Conservation (phyloP, 495 filamentous ascomycete genomes). For the Trichoderma asperelloides region DNA sequence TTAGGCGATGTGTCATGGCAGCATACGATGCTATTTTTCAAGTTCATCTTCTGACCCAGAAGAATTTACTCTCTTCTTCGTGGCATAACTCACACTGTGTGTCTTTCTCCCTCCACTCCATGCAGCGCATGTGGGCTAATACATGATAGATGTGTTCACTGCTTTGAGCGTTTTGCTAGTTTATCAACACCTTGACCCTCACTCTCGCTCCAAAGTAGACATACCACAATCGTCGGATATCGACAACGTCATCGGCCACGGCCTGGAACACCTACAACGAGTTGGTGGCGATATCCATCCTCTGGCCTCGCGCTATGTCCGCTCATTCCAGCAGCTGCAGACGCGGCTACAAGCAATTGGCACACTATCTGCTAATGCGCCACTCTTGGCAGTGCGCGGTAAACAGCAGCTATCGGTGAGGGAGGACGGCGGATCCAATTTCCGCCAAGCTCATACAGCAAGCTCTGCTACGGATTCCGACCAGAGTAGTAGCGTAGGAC, state of each 20-base stretch:
- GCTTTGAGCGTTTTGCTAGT: conserved; percentile 9
- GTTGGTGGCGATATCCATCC: conserved; percentile 12
- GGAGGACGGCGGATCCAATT: background rate
- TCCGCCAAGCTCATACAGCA: background rate
- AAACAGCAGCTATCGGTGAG: background rate
- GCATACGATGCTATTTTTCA: conserved; percentile 8
- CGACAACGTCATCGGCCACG: conserved; percentile 9
- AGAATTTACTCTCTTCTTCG: conserved; percentile 5
- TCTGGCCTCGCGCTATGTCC: conserved; percentile 11
- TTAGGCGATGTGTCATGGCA: conserved; percentile 10
- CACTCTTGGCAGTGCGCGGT: background rate
- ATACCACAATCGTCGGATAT: conserved; percentile 1
- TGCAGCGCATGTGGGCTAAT: background rate
- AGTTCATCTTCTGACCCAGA: background rate
- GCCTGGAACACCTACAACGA: conserved; percentile 9
- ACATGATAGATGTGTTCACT: conserved; percentile 5
- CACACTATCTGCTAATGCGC: conserved; percentile 4
- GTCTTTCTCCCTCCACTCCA: background rate
- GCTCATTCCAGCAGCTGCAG: conserved; percentile 12
- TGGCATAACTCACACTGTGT: conserved; percentile 13
- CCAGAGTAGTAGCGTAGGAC: background rate
- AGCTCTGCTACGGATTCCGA: background rate
- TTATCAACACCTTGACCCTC: conserved; percentile 8
- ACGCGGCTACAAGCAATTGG: conserved; percentile 8
- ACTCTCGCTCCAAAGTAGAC: conserved; percentile 7